Percentiles rank a stretch among this genome's conserved stretches.
These are phyloP conservation scores for Fusarium praegraminearum DNA, from an alignment of 2,329 filamentous ascomycete species.

Conservation along the genomic window DNA sequence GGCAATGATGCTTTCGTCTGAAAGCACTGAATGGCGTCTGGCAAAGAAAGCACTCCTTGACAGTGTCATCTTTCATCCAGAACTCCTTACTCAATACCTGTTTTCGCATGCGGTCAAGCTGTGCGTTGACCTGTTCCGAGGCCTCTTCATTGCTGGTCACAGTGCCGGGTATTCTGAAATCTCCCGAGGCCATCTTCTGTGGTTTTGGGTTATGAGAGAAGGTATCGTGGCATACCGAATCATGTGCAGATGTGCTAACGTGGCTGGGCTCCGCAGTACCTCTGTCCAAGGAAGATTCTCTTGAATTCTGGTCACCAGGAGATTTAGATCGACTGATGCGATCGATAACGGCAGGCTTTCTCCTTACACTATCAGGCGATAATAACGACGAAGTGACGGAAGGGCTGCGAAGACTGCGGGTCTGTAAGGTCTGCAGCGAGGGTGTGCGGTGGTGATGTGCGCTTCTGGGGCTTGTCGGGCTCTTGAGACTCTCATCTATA, in stretches of 20 bases:
- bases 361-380: conserved; percentile 55
- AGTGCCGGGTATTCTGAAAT: conserved; percentile 67
- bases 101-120: conserved; percentile 79
- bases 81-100: conserved; percentile 95
- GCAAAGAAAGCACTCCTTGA: conserved; percentile 96
- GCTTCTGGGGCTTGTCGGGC: conserved; percentile 58
- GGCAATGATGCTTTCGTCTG: conserved; percentile 94
- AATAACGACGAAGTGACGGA: conserved; percentile 54
- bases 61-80: conserved; percentile 99
- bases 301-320: conserved; percentile 60
- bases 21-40: conserved; percentile 93
- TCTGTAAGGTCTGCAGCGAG: conserved; percentile 55
- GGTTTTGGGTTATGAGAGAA: conserved; percentile 62
- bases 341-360: conserved; percentile 66
- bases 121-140: conserved; percentile 69
- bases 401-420: conserved; percentile 50
- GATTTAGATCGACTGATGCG: conserved; percentile 64
- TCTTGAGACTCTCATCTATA: conserved; percentile 62
- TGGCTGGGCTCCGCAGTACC: conserved; percentile 68
- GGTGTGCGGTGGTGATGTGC: conserved; percentile 51
- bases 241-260: conserved; percentile 69
- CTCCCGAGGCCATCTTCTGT: conserved; percentile 60
- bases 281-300: conserved; percentile 70
- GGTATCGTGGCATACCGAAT: conserved; percentile 68
- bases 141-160: conserved; percentile 66